These are phyloP conservation scores for Aschersonia sp. DNA, from an alignment of 2,329 filamentous ascomycete species.

Conservation along the genomic window DNA sequence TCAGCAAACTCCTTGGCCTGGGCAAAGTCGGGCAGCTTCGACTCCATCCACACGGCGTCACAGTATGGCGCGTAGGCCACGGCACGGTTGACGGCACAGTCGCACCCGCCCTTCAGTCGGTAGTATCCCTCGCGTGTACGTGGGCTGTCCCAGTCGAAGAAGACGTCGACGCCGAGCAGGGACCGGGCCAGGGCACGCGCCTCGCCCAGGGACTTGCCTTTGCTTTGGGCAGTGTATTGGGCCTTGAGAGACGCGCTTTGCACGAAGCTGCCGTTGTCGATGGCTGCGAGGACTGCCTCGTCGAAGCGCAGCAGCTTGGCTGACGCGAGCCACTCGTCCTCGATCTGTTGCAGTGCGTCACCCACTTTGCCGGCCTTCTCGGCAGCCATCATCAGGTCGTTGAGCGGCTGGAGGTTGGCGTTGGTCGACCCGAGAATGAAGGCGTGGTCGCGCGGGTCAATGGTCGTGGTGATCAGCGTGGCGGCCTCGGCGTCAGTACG, in stretches of 20 bases:
- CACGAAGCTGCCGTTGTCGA: slow-evolving; percentile 50
- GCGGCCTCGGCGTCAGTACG: slow-evolving; percentile 96
- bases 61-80: slow-evolving; percentile 86
- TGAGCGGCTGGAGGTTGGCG: slow-evolving; percentile 66
- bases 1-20: slow-evolving; percentile 90
- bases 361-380: slow-evolving; percentile 73
- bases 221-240: slow-evolving; percentile 51
- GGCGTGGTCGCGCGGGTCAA: slow-evolving; percentile 86
- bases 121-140: slow-evolving; percentile 93
- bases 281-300: slow-evolving; percentile 74
- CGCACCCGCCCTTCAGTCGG: slow-evolving; percentile 78
- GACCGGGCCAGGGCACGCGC: slow-evolving; percentile 65
- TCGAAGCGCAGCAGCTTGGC: slow-evolving; percentile 79
- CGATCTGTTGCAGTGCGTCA: slow-evolving; percentile 71
- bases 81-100: slow-evolving; percentile 82
- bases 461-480: slow-evolving; percentile 90
- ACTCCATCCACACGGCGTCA: slow-evolving; percentile 99
- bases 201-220: slow-evolving; percentile 78
- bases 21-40: slow-evolving; percentile 79
- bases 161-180: slow-evolving; percentile 66
- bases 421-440: slow-evolving; percentile 91
- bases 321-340: slow-evolving; percentile 72
- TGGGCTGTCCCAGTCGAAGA: slow-evolving; percentile 92
- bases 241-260: slow-evolving; percentile 56
- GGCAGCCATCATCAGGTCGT: slow-evolving; percentile 80